Conservation (phyloP, 2,329 filamentous ascomycete genomes). For the Waltergamsia citrina region DNA sequence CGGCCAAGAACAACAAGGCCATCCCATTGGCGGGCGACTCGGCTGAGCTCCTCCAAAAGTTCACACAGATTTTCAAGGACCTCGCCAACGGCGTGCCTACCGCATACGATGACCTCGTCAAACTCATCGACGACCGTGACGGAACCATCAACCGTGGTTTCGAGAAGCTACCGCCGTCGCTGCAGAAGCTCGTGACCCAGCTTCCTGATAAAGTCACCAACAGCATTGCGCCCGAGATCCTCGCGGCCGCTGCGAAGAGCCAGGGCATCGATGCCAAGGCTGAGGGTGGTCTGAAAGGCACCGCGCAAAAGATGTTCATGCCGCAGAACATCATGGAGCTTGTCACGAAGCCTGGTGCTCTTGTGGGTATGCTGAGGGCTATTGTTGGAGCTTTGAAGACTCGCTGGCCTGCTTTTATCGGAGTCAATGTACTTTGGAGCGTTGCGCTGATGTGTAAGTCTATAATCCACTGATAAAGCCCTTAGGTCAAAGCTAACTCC, state of each 20-base stretch:
- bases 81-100: conserved; percentile 87
- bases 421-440: conserved; percentile 86
- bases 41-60: conserved; percentile 69
- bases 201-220: conserved; percentile 75
- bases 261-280: conserved; percentile 52
- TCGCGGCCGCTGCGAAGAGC: conserved; percentile 70
- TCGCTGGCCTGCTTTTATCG: conserved; percentile 83
- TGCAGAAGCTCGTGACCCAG: conserved; percentile 79
- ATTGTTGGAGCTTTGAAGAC: conserved; percentile 83
- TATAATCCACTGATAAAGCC: neutral
- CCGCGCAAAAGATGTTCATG: conserved; percentile 57
- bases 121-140: conserved; percentile 51
- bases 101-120: conserved; percentile 78
- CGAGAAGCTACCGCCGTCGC: conserved; percentile 62
- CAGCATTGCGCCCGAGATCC: conserved; percentile 68
- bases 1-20: conserved; percentile 75
- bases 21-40: conserved; percentile 81
- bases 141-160: conserved; percentile 49
- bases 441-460: conserved; percentile 74
- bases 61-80: conserved; percentile 87
- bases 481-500: conserved; percentile 1
- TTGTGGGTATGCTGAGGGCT: conserved; percentile 76
- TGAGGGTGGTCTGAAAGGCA: conserved; percentile 47
- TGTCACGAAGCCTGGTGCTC: conserved; percentile 76
- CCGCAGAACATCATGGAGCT: conserved; percentile 69